Base-by-base conservation (phyloP, 768 basidiomycete genomes). In the Hericium rajendrae region DNA sequence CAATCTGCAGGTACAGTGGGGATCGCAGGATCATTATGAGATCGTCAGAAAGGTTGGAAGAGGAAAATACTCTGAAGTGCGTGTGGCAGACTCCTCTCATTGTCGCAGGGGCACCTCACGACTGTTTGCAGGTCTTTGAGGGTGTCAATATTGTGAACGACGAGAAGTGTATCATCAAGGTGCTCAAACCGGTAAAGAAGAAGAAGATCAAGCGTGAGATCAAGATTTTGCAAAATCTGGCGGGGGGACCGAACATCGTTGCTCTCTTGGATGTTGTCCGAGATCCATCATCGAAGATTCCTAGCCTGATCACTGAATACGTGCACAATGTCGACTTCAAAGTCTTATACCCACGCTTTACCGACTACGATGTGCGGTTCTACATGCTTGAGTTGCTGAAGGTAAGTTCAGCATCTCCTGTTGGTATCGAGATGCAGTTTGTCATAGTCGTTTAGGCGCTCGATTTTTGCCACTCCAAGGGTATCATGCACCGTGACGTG, bases 121-220 rank as follows among this genome's bases (percentile, higher is more conserved):
- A 49, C 28, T 51, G 18, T 26, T 16, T 22, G 16, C 65, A 91
- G 90, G 90, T 92, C 58, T 95, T 95, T 64, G 93, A 95, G 72
- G 94, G 94, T 6, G 83, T 95, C 67, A 91, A 94, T 69, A 84
- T 93, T 59, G 83, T 88, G 53, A 88, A 86, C 59, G 89, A 92
- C 65, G 88, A 91, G 73, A 94, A 94, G 73, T 94, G 93, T 71
- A 95, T 95, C 72, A 94, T 98, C 76, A 98, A 98, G 72, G 95
- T 98, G 37, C 79, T 98, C 64, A 98, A 98, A 72, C 95, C 95
- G 0, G 94, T 98, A 41, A 98, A 98, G 81, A 97, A 98, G 84
- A 98, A 98, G 83, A 98, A 98, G 76, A 97, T 97, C 74, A 97
- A 97, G 76, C 82, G 95, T 61, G 95, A 98, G 75, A 97, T 98